Base-by-base conservation (phyloP, 1,284 basidiomycete species). In the Testicularia cyperi region DNA sequence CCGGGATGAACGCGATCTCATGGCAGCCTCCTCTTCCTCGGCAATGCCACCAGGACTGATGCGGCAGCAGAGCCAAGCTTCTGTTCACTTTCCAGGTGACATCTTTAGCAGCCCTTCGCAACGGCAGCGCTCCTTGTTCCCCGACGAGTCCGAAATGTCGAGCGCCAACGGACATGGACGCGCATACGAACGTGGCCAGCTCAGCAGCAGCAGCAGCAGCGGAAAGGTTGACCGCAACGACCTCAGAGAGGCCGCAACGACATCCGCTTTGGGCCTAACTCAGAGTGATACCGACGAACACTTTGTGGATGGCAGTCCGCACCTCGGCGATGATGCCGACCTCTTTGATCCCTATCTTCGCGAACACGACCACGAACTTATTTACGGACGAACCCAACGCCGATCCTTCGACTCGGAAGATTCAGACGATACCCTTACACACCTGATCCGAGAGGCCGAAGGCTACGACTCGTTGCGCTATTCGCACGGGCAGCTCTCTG, bases 381-480 rank as follows among this genome's bases (percentile, higher is more conserved):
- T 10, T 32, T 18, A 23, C 20, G 2, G 12, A 36, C 10, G 48
- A 39, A 2, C 38, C 26, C 23, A 35, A 9, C 37, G 30, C 8
- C 42, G 34, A 12, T 42, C 44, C 3, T 56, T 48, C 22, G 55
- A 64, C 19, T 58, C 61, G 16, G 55, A 54, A 28, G 49, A 43
- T 12, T 64, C 61, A 10, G 54, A 58, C 44, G 55, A 64, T 16
- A 54, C 61, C 12, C 42, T 64, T 9, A 43, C 42, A 0, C 54
- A 58, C n/a, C 24, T 58, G 12, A 46, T 58, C 12, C 44, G 49
- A 6, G 54, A 58, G 21, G 61, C 54, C 4, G 45, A 56, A 23
- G 52, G 49, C 16, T 64, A 58, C 23, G 55, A 64, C 27, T 46
- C 36, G 28, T 22, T 64, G 9, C 53, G 60, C 18, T 37, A 44